Conservation (phyloP, 352 stramenopile species). For the Globisporangium cystogenes region DNA sequence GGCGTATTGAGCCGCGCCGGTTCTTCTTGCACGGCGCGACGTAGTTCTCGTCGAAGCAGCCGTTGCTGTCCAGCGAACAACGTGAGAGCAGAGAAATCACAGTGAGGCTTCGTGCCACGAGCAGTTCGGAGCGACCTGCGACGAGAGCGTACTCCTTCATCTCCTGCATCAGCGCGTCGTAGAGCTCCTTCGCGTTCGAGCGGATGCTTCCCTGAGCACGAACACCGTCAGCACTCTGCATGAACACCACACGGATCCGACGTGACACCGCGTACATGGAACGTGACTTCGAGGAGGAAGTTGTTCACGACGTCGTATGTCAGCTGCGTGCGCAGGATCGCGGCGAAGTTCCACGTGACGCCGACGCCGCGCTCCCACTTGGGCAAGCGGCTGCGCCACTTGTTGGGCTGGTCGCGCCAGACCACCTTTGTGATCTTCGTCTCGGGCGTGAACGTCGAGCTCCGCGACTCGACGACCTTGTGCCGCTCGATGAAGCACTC, state of each 20-base stretch:
- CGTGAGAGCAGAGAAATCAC: background rate
- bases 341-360: conserved; percentile 35
- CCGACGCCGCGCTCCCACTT: conserved; percentile 7
- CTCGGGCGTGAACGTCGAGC: conserved; percentile 61
- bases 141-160: conserved; percentile 28
- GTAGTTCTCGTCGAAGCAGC: conserved; percentile 52
- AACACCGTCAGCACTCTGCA: background rate
- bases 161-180: conserved; percentile 33
- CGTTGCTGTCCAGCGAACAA: conserved; percentile 17
- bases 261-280: conserved; percentile 42
- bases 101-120: background rate
- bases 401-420: conserved; percentile 88
- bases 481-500: conserved; percentile 35
- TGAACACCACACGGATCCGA: no score
- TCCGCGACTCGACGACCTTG: conserved; percentile 72
- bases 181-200: conserved; percentile 23
- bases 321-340: conserved; percentile 44
- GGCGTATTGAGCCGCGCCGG: conserved; percentile 13
- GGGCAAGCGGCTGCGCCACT: background rate
- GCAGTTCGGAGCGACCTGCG: background rate
- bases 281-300: conserved; percentile 45
- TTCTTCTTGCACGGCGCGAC: conserved; percentile 37
- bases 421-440: conserved; percentile 87
- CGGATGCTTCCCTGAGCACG: conserved; percentile 25
- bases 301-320: conserved; percentile 54